Evolutionary conservation across 2,329 filamentous ascomycete species (phyloP), one percentile per base, ranked within the genome.

Genomic region (Botrytis elliptica): DNA sequence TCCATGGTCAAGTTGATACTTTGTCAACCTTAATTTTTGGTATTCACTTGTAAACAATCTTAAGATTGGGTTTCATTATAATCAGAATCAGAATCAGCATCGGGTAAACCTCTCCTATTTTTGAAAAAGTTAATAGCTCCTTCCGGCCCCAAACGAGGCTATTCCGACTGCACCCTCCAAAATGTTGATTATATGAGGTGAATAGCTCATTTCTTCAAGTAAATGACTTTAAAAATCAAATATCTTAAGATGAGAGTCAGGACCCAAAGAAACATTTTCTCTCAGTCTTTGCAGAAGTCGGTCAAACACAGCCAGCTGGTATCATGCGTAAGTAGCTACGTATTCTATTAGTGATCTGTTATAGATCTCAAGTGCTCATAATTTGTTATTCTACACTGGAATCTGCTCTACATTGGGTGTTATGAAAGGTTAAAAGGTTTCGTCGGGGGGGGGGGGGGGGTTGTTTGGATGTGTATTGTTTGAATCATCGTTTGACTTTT

Each of bases 31-130:
- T 52, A 14, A 25, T 10, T 49, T 3, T 25, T 49, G 22, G 22
- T 5, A 49, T 25, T 52, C 10, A 25, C 46, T 52, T 52, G 22
- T 10, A 14, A 12, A 25, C 18, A 25, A 14, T 0, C 6, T 6
- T 4, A 25, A 25, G 0, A 5, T 25, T 25, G 1, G 22, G 9
- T 25, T 2, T 10, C 10, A 5, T 25, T 25, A 25, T 1, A 52
- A 52, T 25, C 46, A 49, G 22, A 49, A 22, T 49, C 22, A 49
- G 29, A 4, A 49, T 1, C 33, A 33, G 33, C 33, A 33, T 25
- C 22, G 46, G 22, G 4, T 25, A 25, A 52, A 14, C 0, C 22
- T 1, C 10, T 14, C 9, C 22, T 10, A 12, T 52, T 52, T 22
- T 52, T 52, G 46, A 25, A 5, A 2, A 5, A 52, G 4, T 14